Conservation (phyloP, 257 asterid genomes). For the Dorcoceras hygrometricum region DNA sequence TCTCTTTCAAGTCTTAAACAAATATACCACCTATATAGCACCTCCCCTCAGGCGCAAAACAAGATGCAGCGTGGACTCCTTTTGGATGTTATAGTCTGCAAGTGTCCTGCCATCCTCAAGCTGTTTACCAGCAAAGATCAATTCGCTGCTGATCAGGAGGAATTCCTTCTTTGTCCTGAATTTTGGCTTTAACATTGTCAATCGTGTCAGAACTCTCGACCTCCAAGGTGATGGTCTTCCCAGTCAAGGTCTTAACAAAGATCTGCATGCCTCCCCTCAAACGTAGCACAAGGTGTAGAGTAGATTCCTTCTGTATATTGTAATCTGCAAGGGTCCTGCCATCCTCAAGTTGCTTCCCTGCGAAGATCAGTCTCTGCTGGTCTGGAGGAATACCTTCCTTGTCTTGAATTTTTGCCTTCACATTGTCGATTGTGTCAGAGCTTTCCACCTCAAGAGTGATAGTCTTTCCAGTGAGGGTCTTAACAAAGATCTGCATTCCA, state of each 20-base stretch:
- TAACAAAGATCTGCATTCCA: slow-evolving; percentile 25
- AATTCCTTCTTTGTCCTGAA: slow-evolving; percentile 32
- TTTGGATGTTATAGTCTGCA: slow-evolving; percentile 36
- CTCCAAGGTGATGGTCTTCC: slow-evolving; percentile 36
- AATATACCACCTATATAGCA: neutral
- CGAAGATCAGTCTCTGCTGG: slow-evolving; percentile 34
- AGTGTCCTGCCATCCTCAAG: slow-evolving; percentile 32
- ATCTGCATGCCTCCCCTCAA: slow-evolving; percentile 32
- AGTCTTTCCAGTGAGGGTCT: slow-evolving; percentile 28
- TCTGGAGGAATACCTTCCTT: slow-evolving; percentile 35
- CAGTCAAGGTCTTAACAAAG: slow-evolving; percentile 33
- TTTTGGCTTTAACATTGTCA: slow-evolving; percentile 30
- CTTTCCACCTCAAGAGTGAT: slow-evolving; percentile 34
- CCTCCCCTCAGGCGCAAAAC: slow-evolving; percentile 31
- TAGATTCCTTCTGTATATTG: slow-evolving; percentile 37
- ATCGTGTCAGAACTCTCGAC: slow-evolving; percentile 35
- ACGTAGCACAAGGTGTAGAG: slow-evolving; percentile 36
- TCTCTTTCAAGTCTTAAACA: neutral
- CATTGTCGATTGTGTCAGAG: slow-evolving; percentile 33
- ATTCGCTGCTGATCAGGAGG: slow-evolving; percentile 36
- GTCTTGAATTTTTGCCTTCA: slow-evolving; percentile 32
- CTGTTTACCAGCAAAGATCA: slow-evolving; percentile 36
- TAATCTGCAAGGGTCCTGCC: slow-evolving; percentile 33
- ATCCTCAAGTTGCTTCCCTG: slow-evolving; percentile 35
- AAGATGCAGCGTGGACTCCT: slow-evolving; percentile 37